Base-by-base conservation (phyloP, 345 rosid species). In the Aegle marmelos region DNA sequence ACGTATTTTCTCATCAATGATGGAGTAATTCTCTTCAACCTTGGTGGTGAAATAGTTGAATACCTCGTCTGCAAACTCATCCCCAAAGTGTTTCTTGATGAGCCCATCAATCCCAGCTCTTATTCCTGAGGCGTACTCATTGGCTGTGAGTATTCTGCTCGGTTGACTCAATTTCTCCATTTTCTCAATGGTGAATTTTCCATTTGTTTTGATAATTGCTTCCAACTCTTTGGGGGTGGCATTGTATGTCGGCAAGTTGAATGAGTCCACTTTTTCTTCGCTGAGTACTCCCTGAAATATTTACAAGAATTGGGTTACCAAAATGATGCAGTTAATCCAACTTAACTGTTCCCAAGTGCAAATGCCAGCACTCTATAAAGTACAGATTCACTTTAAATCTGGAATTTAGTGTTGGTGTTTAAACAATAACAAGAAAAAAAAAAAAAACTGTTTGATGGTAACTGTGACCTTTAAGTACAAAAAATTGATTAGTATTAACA, bases 171-270 rank as follows among this genome's bases (percentile, higher is more conserved):
- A 2, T 9, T 7, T 21, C 68, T 83, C 79, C 77, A 86, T 68
- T 27, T 37, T 75, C 71, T 81, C 85, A 41, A 86, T 53, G 4
- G n/a, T 68, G 27, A 86, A 83, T 70, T 56, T 50, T 64, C 73
- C 56, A 19, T 82, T 85, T 74, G 22, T 4, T 6, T 74, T 33
- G 39, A 85, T 66, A 0, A 1, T 41, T 50, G 27, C 17, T n/a
- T 77, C 74, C 28, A 82, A 1, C 63, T 85, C 83, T 17, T 60
- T 76, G 6, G 21, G 54, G 7, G 59, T 5, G 2, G 82, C 67
- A 36, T 25, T 53, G 79, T 82, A 72, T 0, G 58, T 5, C 0
- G 88, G 84, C 22, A 78, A 0, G 60, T 33, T 80, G 79, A 81
- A 84, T 0, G 76, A 30, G 13, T 58, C 80, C 14, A 80, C 73